phyloP scores from a whole-genome alignment of 208 protist genomes.

The Vickermania ingenoplastis region DNA sequence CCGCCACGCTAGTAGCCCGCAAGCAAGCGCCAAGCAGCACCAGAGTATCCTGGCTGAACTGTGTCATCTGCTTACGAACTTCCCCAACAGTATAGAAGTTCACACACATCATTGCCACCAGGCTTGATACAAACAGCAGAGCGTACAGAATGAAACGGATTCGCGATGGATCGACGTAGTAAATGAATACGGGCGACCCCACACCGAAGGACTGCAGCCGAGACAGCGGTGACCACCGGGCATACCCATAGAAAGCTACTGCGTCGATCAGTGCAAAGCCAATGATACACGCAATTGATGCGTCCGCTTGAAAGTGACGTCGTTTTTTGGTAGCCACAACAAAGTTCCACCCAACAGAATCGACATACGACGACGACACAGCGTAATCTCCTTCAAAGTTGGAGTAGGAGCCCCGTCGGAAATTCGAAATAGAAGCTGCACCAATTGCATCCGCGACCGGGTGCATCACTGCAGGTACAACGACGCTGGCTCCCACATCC shows the following conservation, averaged over 20 bases:
- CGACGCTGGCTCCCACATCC: background rate
- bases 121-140: background rate
- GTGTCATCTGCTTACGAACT: background rate
- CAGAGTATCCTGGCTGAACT: background rate
- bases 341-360: background rate
- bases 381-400: background rate
- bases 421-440: background rate
- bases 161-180: background rate
- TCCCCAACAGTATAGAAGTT: background rate
- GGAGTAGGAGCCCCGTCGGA: background rate
- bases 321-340: background rate
- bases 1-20: background rate
- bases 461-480: background rate
- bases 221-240: background rate
- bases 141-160: background rate
- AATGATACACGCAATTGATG: background rate
- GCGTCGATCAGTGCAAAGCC: background rate
- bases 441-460: background rate
- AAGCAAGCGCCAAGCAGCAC: background rate
- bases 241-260: background rate
- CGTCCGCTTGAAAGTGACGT: background rate
- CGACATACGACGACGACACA: background rate
- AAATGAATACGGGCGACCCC: background rate
- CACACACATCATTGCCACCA: background rate
- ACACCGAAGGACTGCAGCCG: background rate